These are phyloP conservation scores for Streptanthus diversifolius DNA, from an alignment of 345 rosid genomes.

Conservation along the genomic window DNA sequence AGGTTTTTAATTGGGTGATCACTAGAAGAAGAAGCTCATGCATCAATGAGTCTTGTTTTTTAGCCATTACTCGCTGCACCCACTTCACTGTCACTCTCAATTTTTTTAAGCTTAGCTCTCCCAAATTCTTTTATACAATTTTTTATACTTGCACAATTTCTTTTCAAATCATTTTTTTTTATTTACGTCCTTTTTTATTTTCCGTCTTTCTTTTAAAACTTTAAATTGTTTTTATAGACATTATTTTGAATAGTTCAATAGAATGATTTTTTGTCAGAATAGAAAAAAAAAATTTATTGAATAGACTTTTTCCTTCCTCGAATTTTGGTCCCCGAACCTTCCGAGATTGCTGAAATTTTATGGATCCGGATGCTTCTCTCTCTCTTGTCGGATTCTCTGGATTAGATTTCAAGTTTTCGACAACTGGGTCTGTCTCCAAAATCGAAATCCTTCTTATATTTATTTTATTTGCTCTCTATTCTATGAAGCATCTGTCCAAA, in stretches of 20 bases:
- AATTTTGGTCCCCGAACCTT: slow-evolving; percentile 49
- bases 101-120: background rate
- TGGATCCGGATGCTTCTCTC: slow-evolving; percentile 51
- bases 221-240: background rate
- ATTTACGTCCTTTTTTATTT: background rate
- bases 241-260: background rate
- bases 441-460: background rate
- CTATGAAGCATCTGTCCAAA: slow-evolving; percentile 40
- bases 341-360: slow-evolving; percentile 38
- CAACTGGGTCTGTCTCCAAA: slow-evolving; percentile 45
- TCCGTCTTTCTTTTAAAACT: background rate
- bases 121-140: background rate
- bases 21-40: slow-evolving; percentile 38
- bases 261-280: slow-evolving; percentile 24
- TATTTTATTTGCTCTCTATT: slow-evolving; percentile 3
- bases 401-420: slow-evolving; percentile 56
- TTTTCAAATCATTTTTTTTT: background rate
- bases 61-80: slow-evolving; percentile 40
- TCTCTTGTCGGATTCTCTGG: slow-evolving; percentile 42
- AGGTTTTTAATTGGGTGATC: slow-evolving; percentile 36
- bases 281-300: background rate
- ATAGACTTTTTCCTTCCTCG: slow-evolving; percentile 21
- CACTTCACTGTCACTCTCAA: slow-evolving; percentile 36
- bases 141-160: background rate
- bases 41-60: slow-evolving; percentile 39